Percentiles rank a stretch among this genome's conserved stretches.
Conservation (phyloP, 2,329 filamentous ascomycete genomes). For the Rhynchosporium secalis region DNA sequence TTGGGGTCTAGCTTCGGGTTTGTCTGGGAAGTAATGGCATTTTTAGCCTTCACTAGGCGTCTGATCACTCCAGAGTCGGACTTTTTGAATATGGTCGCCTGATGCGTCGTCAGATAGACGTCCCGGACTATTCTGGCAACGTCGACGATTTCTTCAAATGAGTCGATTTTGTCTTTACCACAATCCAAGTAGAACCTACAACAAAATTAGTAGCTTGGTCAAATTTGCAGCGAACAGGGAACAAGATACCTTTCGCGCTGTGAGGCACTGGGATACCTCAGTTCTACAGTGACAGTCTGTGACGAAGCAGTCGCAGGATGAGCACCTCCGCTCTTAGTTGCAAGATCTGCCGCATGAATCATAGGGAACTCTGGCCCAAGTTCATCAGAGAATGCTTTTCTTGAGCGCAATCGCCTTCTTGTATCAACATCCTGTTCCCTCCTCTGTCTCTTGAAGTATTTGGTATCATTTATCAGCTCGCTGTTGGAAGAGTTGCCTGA, state of each 20-base stretch:
- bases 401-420: constrained; percentile 34
- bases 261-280: constrained; percentile 82
- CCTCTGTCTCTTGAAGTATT: constrained; percentile 30
- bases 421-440: constrained; percentile 25
- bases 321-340: constrained; percentile 46
- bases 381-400: constrained; percentile 33
- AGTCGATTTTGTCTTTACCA: constrained; percentile 77
- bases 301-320: constrained; percentile 48
- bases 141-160: constrained; percentile 69
- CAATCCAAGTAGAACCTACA: constrained; percentile 70
- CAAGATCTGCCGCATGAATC: constrained; percentile 59
- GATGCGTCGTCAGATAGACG: constrained; percentile 73
- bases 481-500: constrained; percentile 20
- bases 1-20: constrained; percentile 53
- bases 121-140: constrained; percentile 69
- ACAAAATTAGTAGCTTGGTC: constrained; percentile 22
- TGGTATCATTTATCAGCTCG: constrained; percentile 5
- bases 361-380: constrained; percentile 40
- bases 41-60: constrained; percentile 67
- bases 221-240: background rate
- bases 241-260: constrained; percentile 61
- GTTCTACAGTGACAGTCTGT: constrained; percentile 58
- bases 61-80: constrained; percentile 73
- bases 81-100: constrained; percentile 68
- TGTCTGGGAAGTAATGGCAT: constrained; percentile 23